Evolutionary conservation across 2,329 filamentous ascomycete species (phyloP).

Genomic region (Phaeoacremonium minimum): DNA sequence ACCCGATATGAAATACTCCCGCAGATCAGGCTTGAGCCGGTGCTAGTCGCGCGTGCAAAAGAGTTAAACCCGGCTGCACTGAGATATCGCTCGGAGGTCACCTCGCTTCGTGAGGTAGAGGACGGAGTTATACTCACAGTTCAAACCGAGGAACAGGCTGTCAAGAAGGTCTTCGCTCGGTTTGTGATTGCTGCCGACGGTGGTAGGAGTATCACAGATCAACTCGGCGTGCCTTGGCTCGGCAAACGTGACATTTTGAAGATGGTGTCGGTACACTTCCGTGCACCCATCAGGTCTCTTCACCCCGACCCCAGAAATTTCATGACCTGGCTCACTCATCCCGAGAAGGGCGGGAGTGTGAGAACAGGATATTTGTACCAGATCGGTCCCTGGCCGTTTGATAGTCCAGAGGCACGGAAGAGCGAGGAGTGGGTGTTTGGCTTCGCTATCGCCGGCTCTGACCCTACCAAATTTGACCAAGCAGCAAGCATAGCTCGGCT

Average conservation of each 20-base stretch:
- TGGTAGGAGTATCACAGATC: constrained; percentile 20
- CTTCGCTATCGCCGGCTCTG: constrained; percentile 9
- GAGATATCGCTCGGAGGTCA: constrained; percentile 19
- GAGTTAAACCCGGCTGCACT: constrained; percentile 23
- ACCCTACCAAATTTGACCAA: constrained; percentile 12
- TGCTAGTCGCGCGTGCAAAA: constrained; percentile 19
- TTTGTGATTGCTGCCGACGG: constrained; percentile 28
- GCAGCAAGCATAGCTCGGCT: constrained; percentile 17
- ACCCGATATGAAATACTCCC: constrained; percentile 22
- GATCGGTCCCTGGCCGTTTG: constrained; percentile 22
- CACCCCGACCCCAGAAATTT: constrained; percentile 22
- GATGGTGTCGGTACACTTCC: constrained; percentile 26
- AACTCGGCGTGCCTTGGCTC: constrained; percentile 20
- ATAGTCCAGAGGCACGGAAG: constrained; percentile 8
- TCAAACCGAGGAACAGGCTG: constrained; percentile 3
- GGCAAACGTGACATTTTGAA: constrained; percentile 24
- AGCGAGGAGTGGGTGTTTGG: constrained; percentile 27
- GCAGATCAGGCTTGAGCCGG: constrained; percentile 29
- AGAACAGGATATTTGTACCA: constrained; percentile 26
- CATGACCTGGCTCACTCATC: constrained; percentile 28
- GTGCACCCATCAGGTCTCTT: constrained; percentile 16
- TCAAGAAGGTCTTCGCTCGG: constrained; percentile 12
- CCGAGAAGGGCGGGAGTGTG: constrained; percentile 23
- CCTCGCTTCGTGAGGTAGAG: constrained; percentile 14
- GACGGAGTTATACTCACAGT: constrained; percentile 15